A percentile compares a stretch with the other conserved stretches of the same genome.
Evolutionary conservation across 306 rosid genomes (phyloP).

Genomic region (Prunus mongolica): DNA sequence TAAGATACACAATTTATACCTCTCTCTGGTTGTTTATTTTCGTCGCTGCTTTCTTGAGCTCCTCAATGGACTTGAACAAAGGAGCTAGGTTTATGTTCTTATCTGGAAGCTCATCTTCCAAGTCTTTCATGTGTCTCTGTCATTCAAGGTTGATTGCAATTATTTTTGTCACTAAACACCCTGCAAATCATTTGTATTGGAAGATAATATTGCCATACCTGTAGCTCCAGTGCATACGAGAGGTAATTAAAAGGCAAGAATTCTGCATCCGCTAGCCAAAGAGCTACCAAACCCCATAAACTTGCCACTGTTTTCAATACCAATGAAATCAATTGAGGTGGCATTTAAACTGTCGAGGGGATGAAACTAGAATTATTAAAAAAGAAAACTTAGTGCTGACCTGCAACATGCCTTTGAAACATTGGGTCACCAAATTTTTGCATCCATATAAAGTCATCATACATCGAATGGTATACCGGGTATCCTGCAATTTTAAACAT

Average conservation of each 20-base stretch:
- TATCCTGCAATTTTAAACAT: constrained; percentile 34
- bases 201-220: neutral
- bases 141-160: constrained; percentile 8
- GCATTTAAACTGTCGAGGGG: neutral
- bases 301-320: constrained; percentile 47
- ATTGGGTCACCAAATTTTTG: constrained; percentile 68
- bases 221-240: constrained; percentile 1
- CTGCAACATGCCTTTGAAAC: constrained; percentile 80
- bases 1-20: constrained; percentile 31
- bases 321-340: neutral
- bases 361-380: neutral
- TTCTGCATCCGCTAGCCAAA: constrained; percentile 39
- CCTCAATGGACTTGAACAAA: constrained; percentile 47
- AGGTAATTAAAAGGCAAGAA: constrained; percentile 13
- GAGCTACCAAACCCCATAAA: constrained; percentile 72
- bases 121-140: constrained; percentile 37
- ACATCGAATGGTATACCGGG: constrained; percentile 69
- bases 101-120: constrained; percentile 37
- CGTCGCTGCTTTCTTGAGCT: constrained; percentile 50
- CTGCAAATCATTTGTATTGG: neutral
- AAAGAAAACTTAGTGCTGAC: constrained; percentile 20
- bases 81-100: constrained; percentile 47
- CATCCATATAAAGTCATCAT: constrained; percentile 77
- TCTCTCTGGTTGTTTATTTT: constrained; percentile 41
- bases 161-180: constrained; percentile 6